Percentiles rank a stretch among this genome's conserved stretches.
phyloP scores from a whole-genome alignment of 495 filamentous ascomycete genomes.

The Rusavskia elegans region DNA sequence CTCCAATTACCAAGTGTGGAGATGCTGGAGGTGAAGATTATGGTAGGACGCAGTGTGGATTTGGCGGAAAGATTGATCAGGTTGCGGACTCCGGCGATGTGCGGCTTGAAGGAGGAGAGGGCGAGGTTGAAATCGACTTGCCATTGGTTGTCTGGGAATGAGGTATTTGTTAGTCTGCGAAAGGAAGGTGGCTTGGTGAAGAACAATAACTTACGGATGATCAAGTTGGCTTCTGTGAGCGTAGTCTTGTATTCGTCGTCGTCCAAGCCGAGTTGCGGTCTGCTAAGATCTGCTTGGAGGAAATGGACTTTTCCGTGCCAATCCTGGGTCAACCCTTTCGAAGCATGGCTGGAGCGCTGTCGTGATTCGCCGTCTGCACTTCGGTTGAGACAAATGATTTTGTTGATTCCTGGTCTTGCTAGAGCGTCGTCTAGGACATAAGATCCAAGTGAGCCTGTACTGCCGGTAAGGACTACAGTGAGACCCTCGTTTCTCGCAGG shows the following conservation, averaged over 20 bases:
- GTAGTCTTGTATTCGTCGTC: slow-evolving; percentile 8
- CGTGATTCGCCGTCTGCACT: slow-evolving; percentile 18
- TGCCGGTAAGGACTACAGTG: slow-evolving; percentile 22
- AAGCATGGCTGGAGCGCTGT: slow-evolving; percentile 9
- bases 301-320: neutral
- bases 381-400: slow-evolving; percentile 20
- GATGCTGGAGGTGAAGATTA: slow-evolving; percentile 43
- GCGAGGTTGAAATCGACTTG: slow-evolving; percentile 21
- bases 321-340: neutral
- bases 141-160: slow-evolving; percentile 21
- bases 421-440: slow-evolving; percentile 18
- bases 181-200: too few relatives aligned
- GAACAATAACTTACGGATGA: slow-evolving; percentile 9
- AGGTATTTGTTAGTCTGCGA: too few relatives aligned
- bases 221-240: slow-evolving; percentile 11
- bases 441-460: slow-evolving; percentile 21
- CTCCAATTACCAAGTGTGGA: slow-evolving; percentile 7
- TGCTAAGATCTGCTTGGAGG: neutral
- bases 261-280: neutral
- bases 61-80: slow-evolving; percentile 16
- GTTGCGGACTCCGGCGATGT: slow-evolving; percentile 5
- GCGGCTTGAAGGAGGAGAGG: slow-evolving; percentile 18
- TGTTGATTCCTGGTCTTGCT: slow-evolving; percentile 4
- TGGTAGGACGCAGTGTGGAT: slow-evolving; percentile 22
- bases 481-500: too few relatives aligned